phyloP scores from a whole-genome alignment of 495 filamentous ascomycete species.

The Lepidopterella palustris region DNA sequence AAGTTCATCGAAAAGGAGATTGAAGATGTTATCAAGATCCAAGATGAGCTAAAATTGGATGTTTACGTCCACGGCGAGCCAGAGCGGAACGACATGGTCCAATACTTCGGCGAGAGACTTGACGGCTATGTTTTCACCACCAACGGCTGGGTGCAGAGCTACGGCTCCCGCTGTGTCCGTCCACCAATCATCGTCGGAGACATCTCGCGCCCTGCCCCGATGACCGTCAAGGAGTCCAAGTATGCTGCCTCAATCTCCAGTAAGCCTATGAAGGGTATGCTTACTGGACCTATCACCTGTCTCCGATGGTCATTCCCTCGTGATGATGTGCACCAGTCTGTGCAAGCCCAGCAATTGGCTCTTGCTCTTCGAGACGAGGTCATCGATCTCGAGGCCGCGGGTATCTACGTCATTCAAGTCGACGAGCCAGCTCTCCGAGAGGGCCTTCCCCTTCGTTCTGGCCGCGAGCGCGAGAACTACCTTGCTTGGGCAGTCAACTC shows the following conservation, averaged over 20 bases:
- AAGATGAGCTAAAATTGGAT: conserved; percentile 94
- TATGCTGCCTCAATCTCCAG: conserved; percentile 92
- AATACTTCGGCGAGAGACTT: conserved; percentile 98
- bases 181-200: conserved; percentile 98
- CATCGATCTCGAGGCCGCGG: conserved; percentile 90
- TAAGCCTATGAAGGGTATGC: conserved; percentile 99
- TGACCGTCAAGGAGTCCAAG: conserved; percentile 99
- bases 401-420: conserved; percentile 96
- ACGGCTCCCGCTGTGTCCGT: conserved; percentile 95
- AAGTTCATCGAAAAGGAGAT: conserved; percentile 99
- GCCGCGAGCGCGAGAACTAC: conserved; percentile 89
- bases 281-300: conserved; percentile 97
- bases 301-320: conserved; percentile 99
- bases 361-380: conserved; percentile 98
- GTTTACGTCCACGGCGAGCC: conserved; percentile 98
- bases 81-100: conserved; percentile 99
- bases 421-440: conserved; percentile 99
- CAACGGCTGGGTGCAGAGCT: conserved; percentile 96
- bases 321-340: conserved; percentile 96
- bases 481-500: conserved; percentile 92
- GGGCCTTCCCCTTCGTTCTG: conserved; percentile 91
- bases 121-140: conserved; percentile 98
- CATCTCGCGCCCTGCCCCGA: conserved; percentile 87
- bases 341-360: conserved; percentile 97
- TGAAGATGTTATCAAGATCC: conserved; percentile 81